phyloP scores from a whole-genome alignment of 1,139 yeast species.

The Ogataea hybrid region DNA sequence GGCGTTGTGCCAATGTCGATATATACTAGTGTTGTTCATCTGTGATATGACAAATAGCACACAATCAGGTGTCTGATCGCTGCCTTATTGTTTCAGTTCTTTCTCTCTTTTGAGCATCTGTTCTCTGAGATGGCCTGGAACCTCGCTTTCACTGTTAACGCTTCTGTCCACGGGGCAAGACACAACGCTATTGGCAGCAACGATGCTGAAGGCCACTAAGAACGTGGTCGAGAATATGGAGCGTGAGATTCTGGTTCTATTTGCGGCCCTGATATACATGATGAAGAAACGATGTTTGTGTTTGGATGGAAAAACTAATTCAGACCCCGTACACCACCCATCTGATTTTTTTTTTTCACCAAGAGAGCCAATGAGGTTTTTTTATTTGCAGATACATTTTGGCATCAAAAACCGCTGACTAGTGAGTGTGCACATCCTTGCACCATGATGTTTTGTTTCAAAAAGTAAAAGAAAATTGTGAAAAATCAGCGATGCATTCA shows the following conservation, averaged over 20 bases:
- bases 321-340: conserved; percentile 6
- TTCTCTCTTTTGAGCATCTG: conserved; percentile 9
- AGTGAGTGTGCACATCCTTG: conserved; percentile 2
- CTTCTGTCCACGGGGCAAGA: conserved; percentile 70
- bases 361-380: conserved; percentile 2
- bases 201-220: conserved; percentile 66
- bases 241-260: conserved; percentile 55
- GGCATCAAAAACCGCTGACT: neutral
- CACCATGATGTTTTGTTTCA: neutral
- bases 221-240: conserved; percentile 76
- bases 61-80: too few species aligned
- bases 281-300: conserved; percentile 3
- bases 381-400: conserved; percentile 1
- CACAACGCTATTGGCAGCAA: conserved; percentile 63
- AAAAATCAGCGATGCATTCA: conserved; percentile 3
- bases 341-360: neutral
- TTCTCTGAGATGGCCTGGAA: conserved; percentile 22
- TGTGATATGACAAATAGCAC: too few species aligned
- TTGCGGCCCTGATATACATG: conserved; percentile 52
- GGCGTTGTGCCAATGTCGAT: too few species aligned
- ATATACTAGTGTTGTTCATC: too few species aligned
- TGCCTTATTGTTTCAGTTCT: neutral
- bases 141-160: conserved; percentile 31
- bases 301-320: neutral
- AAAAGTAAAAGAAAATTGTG: neutral